Evolutionary conservation across 352 stramenopile genomes (phyloP).

Genomic region (Albugo laibachii): DNA sequence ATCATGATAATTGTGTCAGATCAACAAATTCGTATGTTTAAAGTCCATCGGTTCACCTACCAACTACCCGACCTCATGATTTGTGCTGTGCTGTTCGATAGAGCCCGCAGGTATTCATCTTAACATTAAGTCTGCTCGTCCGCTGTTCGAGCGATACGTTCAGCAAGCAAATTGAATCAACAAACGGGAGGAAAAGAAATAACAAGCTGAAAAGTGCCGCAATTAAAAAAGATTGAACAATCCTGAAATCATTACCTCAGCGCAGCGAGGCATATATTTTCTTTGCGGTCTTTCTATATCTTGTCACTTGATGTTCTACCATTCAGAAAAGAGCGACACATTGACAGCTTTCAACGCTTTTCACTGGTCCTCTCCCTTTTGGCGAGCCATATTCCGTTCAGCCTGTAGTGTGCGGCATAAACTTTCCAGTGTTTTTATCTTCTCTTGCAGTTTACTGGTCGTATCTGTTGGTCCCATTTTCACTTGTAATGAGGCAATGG

Average conservation of each 20-base stretch:
- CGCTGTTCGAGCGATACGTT: slow-evolving; percentile 94
- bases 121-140: slow-evolving; percentile 92
- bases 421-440: slow-evolving; percentile 67
- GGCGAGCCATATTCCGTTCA: slow-evolving; percentile 22
- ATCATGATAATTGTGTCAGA: slow-evolving; percentile 98
- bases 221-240: too few relatives aligned
- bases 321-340: too few relatives aligned
- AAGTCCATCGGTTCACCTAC: not conserved
- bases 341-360: too few relatives aligned
- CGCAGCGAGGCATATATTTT: too few relatives aligned
- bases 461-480: slow-evolving; percentile 38
- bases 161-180: slow-evolving; percentile 66
- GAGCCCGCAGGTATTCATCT: slow-evolving; percentile 88
- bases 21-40: slow-evolving; percentile 60
- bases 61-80: slow-evolving; percentile 2
- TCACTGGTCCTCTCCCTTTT: too few relatives aligned
- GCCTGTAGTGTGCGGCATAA: slow-evolving; percentile 66
- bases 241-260: too few relatives aligned
- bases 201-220: too few relatives aligned
- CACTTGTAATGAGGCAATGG: slow-evolving; percentile 56
- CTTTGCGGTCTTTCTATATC: too few relatives aligned
- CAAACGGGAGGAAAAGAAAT: not conserved
- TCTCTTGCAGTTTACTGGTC: slow-evolving; percentile 49
- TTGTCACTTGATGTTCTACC: too few relatives aligned
- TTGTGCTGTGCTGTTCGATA: slow-evolving; percentile 8